A percentile compares a stretch with the other conserved stretches of the same genome.
Evolutionary conservation across 2,329 filamentous ascomycete species (phyloP).

Genomic region (Clarireedia sp.): DNA sequence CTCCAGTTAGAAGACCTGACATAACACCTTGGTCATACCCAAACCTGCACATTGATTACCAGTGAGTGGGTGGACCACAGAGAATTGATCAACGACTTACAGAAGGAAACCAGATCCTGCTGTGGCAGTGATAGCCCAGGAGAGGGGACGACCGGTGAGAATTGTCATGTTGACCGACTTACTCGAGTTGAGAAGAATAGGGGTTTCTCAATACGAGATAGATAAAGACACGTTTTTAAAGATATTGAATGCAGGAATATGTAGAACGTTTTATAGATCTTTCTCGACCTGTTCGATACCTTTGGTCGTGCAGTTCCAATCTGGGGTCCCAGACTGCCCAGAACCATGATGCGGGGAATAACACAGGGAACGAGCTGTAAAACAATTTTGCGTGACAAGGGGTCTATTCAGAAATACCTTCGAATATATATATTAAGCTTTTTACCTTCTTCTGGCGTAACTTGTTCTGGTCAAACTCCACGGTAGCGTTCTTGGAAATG

Average conservation of each 20-base stretch:
- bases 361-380: too few relatives aligned
- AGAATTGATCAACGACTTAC: neutral
- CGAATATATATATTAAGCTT: too few relatives aligned
- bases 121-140: neutral
- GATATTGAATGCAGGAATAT: neutral
- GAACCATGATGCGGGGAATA: too few relatives aligned
- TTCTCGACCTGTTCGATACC: too few relatives aligned
- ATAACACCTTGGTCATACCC: conserved; percentile 43
- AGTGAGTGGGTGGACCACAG: too few relatives aligned
- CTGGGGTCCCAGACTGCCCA: neutral
- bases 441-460: too few relatives aligned
- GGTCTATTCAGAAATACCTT: too few relatives aligned
- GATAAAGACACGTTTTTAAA: too few relatives aligned
- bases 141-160: neutral
- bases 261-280: too few relatives aligned
- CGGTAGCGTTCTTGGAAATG: too few relatives aligned
- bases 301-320: neutral
- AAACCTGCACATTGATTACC: conserved; percentile 26
- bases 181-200: neutral
- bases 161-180: neutral
- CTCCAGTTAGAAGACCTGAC: conserved; percentile 36
- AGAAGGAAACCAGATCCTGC: neutral
- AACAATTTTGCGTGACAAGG: too few relatives aligned
- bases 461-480: too few relatives aligned
- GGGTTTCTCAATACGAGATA: neutral